Base-by-base conservation (phyloP, 129 eudicot species). In the Artemisia tridentata region DNA sequence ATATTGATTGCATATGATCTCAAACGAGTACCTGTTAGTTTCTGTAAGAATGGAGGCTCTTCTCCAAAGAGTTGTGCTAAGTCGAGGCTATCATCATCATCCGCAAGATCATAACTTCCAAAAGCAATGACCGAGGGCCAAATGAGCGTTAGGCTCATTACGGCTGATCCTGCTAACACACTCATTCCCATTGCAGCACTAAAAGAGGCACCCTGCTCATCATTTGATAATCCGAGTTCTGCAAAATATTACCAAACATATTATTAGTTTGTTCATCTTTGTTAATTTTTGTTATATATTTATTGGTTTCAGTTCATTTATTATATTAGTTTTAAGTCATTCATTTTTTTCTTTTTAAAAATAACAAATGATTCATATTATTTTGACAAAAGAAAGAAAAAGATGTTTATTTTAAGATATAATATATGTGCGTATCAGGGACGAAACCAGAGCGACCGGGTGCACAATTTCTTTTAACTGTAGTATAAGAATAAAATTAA, bases 181-280 rank as follows among this genome's bases (percentile, higher is more conserved):
- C 80, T 85, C 82, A 88, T 84, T 7, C 96, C 92, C 68, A 81
- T 69, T 68, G 73, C 81, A 23, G 90, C 87, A 64, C 79, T 74
- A 38, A 38, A 73, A 57, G 63, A 63, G 50, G 86, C 82, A 41
- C 89, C 82, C 7, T 53, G 68, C 11, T 56, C 79, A 2, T 54
- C 69, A 14, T 23, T 63, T 13, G 81, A 78, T 45, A 78, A 63
- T 78, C 81, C 63, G 12, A 43, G 13, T 52, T 68, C 80, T 76
- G 55, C 57, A 76, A 49, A 7, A 3, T 23, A 38, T 38, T 38
- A 38, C 45, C 45, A 38, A 38, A 38, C 7, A 63, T 61, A 62
- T 73, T 14, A 69, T 27, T 15, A 63, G 49, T 48, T 13, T 4
- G 4, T 17, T 7, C 4, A 29, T 62, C 47, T 27, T 27, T 49